Evolutionary conservation across 2,329 filamentous ascomycete genomes (phyloP), one percentile per base, ranked within the genome.

Genomic region (Penicillium freii): DNA sequence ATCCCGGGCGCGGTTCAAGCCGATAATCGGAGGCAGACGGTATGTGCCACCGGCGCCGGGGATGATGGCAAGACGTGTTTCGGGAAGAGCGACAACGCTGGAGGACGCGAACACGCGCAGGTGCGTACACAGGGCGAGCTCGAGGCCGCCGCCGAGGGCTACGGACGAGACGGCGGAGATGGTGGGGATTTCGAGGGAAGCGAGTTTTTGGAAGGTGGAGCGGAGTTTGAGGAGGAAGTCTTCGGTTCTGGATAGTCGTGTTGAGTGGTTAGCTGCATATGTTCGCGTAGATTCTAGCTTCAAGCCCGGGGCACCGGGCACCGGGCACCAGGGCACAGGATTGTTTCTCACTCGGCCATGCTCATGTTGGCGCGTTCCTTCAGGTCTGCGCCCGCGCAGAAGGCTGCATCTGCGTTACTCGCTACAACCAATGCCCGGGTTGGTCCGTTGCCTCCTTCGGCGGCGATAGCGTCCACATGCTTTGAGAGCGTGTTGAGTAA

Each of bases 11-110:
- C 92, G 86, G 27, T 83, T 81, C 25, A 89, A 78, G 5, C 94
- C 94, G 63, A 99, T 88, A 21, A 99, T 77, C 9, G 82, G 84
- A 1, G 92, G 91, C 0, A 99, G 85, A 10, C 94, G 87, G 75
- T 91, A 91, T 1, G 93, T 97, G 59, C 93, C 94, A 43, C 94
- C 94, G 2, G 93, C 94, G 58, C 94, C 94, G 3, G 94, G 94
- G 63, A 99, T 89, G 72, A 99, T 99, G 55, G 89, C 94, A 2
- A 99, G 83, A 2, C 92, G 84, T 1, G 94, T 97, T 74, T 99
- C 94, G 1, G 94, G 94, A 5, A 97, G 84, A 0, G 87, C 92
- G 54, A 99, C 86, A 25, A 82, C 79, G 17, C 91, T 89, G 34
- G 87, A 89, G 39, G 90, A 91, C 33, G 87, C 84, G 64, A 97